phyloP scores from a whole-genome alignment of 2,329 filamentous ascomycete genomes.

The Beauveria sp. region DNA sequence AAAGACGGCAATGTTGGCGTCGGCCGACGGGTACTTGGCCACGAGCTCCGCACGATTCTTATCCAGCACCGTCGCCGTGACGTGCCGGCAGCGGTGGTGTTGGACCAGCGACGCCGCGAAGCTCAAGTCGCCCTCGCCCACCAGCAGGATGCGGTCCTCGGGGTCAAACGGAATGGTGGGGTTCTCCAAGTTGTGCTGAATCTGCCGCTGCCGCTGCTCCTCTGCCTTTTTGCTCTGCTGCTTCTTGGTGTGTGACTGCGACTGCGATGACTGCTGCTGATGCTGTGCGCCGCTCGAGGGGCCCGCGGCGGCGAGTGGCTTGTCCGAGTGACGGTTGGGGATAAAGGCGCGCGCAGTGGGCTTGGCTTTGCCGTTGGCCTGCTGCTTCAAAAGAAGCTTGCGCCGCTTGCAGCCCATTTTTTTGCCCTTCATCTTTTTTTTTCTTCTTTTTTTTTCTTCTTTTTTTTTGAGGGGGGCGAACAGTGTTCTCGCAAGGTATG shows the following conservation, averaged over 20 bases:
- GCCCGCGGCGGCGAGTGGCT: slow-evolving; percentile 1
- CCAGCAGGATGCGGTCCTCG: slow-evolving; percentile 61
- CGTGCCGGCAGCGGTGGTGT: slow-evolving; percentile 56
- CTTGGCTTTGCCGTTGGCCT: background rate
- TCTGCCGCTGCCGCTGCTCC: slow-evolving; percentile 12
- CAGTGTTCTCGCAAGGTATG: too few species aligned
- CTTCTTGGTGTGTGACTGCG: background rate
- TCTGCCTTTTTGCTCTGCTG: slow-evolving; percentile 12
- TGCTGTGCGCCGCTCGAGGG: background rate
- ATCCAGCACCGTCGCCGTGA: slow-evolving; percentile 66
- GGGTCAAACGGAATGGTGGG: slow-evolving; percentile 61
- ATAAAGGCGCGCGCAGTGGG: background rate
- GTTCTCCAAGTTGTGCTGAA: slow-evolving; percentile 22
- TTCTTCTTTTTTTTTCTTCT: too few species aligned
- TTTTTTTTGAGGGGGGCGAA: too few species aligned
- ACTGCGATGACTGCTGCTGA: background rate
- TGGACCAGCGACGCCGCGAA: slow-evolving; percentile 61
- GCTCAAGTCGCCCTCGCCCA: slow-evolving; percentile 77
- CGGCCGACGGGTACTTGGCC: slow-evolving; percentile 67
- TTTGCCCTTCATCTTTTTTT: too few species aligned
- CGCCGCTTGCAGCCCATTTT: slow-evolving; percentile 7
- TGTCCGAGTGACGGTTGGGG: slow-evolving; percentile 10
- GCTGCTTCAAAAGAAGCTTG: slow-evolving; percentile 2
- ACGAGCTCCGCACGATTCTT: slow-evolving; percentile 46
- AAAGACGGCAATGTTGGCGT: slow-evolving; percentile 49